Percentiles rank a stretch among this genome's conserved stretches.
Conservation (phyloP, 352 stramenopile genomes). For the Aphanomyces invadans region DNA sequence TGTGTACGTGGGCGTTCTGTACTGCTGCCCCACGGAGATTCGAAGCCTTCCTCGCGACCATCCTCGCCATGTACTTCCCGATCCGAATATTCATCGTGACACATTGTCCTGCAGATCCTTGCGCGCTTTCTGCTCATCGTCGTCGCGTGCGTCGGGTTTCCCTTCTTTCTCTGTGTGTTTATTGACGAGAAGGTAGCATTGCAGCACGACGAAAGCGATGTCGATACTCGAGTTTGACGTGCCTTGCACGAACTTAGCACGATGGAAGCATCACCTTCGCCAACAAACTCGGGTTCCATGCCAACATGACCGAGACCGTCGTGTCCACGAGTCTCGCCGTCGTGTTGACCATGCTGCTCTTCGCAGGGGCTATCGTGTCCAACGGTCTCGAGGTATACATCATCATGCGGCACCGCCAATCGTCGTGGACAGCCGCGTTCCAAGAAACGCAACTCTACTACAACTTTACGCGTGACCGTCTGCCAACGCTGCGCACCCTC, state of each 20-base stretch:
- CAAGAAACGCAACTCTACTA: slow-evolving; percentile 81
- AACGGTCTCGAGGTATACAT: slow-evolving; percentile 51
- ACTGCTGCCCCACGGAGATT: slow-evolving; percentile 66
- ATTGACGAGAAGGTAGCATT: no score
- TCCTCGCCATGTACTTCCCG: slow-evolving; percentile 57
- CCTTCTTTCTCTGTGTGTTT: slow-evolving; percentile 72
- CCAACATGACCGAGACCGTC: slow-evolving; percentile 46
- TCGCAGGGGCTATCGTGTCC: slow-evolving; percentile 63
- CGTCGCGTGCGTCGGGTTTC: slow-evolving; percentile 77
- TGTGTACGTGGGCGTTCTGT: slow-evolving; percentile 81
- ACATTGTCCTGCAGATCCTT: slow-evolving; percentile 46
- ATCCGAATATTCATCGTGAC: background rate
- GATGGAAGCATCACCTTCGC: slow-evolving; percentile 73
- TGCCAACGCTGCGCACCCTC: slow-evolving; percentile 77
- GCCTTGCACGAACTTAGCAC: background rate
- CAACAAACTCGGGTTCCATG: slow-evolving; percentile 74
- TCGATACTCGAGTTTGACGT: background rate
- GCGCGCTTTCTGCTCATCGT: slow-evolving; percentile 82
- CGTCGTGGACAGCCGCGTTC: slow-evolving; percentile 57
- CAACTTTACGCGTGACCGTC: slow-evolving; percentile 54
- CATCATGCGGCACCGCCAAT: slow-evolving; percentile 63
- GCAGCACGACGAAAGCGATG: slow-evolving; percentile 46
- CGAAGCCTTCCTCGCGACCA: slow-evolving; percentile 72
- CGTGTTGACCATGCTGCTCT: slow-evolving; percentile 61
- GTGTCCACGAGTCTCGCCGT: slow-evolving; percentile 44